Base-by-base conservation (phyloP, 78 protist species). In the Dictyostelium citrinum region DNA sequence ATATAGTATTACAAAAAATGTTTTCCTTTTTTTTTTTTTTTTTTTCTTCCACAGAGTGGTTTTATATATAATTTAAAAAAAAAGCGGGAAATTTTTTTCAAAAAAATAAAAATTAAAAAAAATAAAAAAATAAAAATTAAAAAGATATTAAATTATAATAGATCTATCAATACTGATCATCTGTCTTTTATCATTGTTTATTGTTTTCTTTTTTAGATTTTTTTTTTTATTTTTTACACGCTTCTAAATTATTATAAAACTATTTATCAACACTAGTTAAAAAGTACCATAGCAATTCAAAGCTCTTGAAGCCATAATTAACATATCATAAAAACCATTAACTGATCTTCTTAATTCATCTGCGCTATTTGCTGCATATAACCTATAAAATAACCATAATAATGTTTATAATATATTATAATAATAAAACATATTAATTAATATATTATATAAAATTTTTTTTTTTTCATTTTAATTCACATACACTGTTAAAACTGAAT, bases 271-370 rank as follows among this genome's bases (percentile, higher is more conserved):
- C 64, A 55, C 64, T 72, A 29, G 43, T 75, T 75, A 75, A 35
- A 75, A 75, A 41, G 81, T 31, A 31, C 84, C 68, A 80, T 75
- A 86, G 22, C 84, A 60, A 64, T 86, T 86, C 31, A 86, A 45
- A 10, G 92, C 68, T 77, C 92, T 86, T 11, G 92, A 76, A 41
- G 43, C 84, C 92, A 86, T 86, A 11, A 86, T 14, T 11, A 86
- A 64, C 92, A 86, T 86, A 61, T 86, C 92, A 61, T 77, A 86
- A 64, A 86, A 86, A 41, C 81, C 64, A 77, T 64, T 86, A 1
- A 86, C 80, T 6, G 92, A 76, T 86, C 92, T 86, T 77, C 92
- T 86, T 24, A 86, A 35, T 37, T 86, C 84, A 77, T 86, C 92
- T 39, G 92, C 84, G 64, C 79, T 77, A 64, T 86, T 86, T 43